Conservation (phyloP, 1,284 basidiomycete genomes). For the Cutaneotrichosporon dermatis region DNA sequence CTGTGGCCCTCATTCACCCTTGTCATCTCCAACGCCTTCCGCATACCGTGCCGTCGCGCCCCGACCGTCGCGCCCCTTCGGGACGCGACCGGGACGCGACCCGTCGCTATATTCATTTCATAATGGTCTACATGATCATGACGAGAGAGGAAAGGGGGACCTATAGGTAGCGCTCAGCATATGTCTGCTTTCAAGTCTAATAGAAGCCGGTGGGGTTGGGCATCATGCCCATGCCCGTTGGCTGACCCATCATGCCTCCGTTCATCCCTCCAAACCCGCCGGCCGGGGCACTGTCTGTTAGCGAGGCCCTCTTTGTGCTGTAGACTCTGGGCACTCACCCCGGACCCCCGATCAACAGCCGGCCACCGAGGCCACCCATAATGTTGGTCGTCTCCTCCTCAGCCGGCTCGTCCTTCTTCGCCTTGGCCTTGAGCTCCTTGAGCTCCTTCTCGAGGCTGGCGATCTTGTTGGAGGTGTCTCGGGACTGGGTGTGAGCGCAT, state of each 20-base stretch:
- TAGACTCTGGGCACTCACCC: neutral
- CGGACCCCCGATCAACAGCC: slow-evolving; percentile 46
- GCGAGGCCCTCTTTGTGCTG: too few species aligned
- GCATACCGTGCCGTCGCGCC: too few species aligned
- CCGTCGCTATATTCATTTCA: slow-evolving; percentile 2
- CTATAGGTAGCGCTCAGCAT: neutral
- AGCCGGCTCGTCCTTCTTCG: slow-evolving; percentile 30
- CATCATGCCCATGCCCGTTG: slow-evolving; percentile 33
- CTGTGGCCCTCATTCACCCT: too few species aligned
- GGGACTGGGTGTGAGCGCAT: neutral
- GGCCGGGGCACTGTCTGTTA: too few species aligned
- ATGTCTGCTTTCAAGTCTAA: neutral
- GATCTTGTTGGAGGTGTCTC: slow-evolving; percentile 21
- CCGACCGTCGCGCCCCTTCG: too few species aligned
- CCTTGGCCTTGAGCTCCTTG: slow-evolving; percentile 44
- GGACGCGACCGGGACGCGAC: too few species aligned
- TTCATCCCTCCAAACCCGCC: slow-evolving; percentile 11
- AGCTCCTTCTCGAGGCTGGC: slow-evolving; percentile 46
- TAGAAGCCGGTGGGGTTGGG: slow-evolving; percentile 45
- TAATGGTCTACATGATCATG: slow-evolving; percentile 4
- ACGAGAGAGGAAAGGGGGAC: neutral
- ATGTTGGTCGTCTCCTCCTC: slow-evolving; percentile 29
- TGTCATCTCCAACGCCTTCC: too few species aligned
- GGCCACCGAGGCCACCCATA: slow-evolving; percentile 44
- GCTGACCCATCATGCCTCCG: slow-evolving; percentile 16